These are phyloP conservation scores for Bullera alba DNA, from an alignment of 768 basidiomycete genomes.

Conservation along the genomic window DNA sequence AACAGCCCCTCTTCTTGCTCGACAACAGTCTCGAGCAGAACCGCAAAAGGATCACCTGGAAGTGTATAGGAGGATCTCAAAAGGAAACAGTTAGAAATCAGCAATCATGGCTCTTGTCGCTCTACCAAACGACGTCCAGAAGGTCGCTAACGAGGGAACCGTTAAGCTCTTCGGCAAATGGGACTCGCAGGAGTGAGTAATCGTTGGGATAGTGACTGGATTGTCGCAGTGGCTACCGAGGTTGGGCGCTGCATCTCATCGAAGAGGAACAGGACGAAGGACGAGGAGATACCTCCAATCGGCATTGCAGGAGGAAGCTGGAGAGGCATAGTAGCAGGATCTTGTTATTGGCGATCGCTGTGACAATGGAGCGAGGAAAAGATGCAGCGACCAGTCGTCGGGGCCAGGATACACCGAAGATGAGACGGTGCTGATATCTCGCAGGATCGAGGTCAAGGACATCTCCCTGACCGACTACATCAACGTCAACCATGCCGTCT, in stretches of 20 bases:
- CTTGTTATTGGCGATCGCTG: background rate
- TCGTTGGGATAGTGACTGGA: slow-evolving; percentile 3
- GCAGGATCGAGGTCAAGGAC: slow-evolving; percentile 90
- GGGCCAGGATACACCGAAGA: background rate
- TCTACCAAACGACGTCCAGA: slow-evolving; percentile 45
- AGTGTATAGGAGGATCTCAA: too few species aligned
- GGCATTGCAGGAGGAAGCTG: background rate
- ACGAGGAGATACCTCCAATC: background rate
- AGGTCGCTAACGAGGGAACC: slow-evolving; percentile 48
- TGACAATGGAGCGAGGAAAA: too few species aligned
- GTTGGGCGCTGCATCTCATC: background rate
- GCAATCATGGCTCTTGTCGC: slow-evolving; percentile 22
- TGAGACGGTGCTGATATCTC: background rate
- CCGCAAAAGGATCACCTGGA: too few species aligned
- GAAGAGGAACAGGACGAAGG: background rate
- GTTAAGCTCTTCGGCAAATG: slow-evolving; percentile 98
- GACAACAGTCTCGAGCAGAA: too few species aligned
- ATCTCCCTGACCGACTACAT: slow-evolving; percentile 99
- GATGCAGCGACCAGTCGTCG: too few species aligned
- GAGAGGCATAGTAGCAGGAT: background rate
- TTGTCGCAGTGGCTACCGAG: background rate
- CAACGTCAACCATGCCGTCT: slow-evolving; percentile 95
- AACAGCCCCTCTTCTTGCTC: too few species aligned
- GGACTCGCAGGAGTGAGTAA: slow-evolving; percentile 93
- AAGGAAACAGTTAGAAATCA: too few species aligned